phyloP scores from a whole-genome alignment of 2,329 filamentous ascomycete genomes.

The Monosporascus sp. region DNA sequence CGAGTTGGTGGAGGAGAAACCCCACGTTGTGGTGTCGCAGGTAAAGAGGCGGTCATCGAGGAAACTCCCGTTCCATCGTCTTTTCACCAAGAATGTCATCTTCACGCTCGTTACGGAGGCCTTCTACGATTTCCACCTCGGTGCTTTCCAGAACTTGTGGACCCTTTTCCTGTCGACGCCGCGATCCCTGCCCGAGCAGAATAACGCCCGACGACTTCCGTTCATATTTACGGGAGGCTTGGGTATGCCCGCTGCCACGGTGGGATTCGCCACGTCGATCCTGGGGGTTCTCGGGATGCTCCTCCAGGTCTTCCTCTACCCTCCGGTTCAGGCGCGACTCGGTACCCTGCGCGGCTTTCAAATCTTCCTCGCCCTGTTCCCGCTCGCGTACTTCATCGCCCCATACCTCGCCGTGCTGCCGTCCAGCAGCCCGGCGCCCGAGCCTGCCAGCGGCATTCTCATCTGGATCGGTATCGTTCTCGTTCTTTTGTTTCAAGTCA shows the following conservation, averaged over 20 bases:
- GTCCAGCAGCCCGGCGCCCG: slow-evolving; percentile 36
- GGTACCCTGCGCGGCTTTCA: slow-evolving; percentile 65
- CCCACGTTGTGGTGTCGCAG: slow-evolving; percentile 24
- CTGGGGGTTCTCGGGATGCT: slow-evolving; percentile 65
- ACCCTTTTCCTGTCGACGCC: slow-evolving; percentile 65
- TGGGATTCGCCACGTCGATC: slow-evolving; percentile 64
- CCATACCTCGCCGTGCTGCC: slow-evolving; percentile 63
- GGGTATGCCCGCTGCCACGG: slow-evolving; percentile 59
- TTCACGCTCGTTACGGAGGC: slow-evolving; percentile 57
- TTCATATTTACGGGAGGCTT: slow-evolving; percentile 61
- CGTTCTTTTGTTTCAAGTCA: slow-evolving; percentile 64
- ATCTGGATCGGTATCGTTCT: slow-evolving; percentile 58
- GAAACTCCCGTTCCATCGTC: slow-evolving; percentile 34
- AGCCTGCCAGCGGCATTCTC: slow-evolving; percentile 40
- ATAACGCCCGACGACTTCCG: slow-evolving; percentile 32
- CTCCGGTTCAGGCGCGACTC: slow-evolving; percentile 56
- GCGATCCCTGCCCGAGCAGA: slow-evolving; percentile 35
- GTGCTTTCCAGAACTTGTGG: slow-evolving; percentile 64
- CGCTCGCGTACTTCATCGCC: slow-evolving; percentile 60
- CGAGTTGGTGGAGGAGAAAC: slow-evolving; percentile 6
- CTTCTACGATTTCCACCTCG: slow-evolving; percentile 66
- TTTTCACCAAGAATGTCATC: slow-evolving; percentile 44
- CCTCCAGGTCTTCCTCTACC: slow-evolving; percentile 65
- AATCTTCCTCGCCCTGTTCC: slow-evolving; percentile 60
- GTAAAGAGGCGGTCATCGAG: slow-evolving; percentile 12